phyloP scores from a whole-genome alignment of 768 basidiomycete species.

The Scleroderma citrinum region DNA sequence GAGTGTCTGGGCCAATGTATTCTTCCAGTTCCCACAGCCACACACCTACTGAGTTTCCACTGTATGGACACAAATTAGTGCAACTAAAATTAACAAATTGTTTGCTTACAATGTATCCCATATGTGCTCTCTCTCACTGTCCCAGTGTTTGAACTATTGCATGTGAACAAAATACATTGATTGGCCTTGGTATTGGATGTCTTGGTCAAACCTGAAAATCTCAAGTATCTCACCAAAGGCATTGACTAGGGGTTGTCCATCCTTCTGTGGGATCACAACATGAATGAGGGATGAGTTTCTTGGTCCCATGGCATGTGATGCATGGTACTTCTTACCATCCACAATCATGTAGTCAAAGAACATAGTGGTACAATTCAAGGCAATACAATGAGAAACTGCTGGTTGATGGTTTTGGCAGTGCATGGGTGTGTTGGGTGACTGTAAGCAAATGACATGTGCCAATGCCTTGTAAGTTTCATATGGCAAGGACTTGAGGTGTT shows the following conservation, averaged over 20 bases:
- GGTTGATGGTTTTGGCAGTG: neutral
- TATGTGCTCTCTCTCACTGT: neutral
- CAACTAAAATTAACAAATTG: no score
- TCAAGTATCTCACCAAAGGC: slow-evolving; percentile 2
- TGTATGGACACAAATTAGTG: no score
- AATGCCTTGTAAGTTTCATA: neutral
- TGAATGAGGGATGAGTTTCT: neutral
- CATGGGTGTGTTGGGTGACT: neutral
- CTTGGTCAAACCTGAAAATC: slow-evolving; percentile 2
- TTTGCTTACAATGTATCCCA: slow-evolving; percentile 6
- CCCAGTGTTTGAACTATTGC: neutral
- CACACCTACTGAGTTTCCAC: no score
- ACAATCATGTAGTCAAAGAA: neutral
- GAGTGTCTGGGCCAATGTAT: no score
- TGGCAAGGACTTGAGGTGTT: neutral
- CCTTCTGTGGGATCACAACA: neutral
- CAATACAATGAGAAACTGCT: neutral
- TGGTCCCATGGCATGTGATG: neutral
- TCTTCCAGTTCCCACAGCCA: no score
- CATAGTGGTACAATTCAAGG: neutral
- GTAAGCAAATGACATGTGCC: neutral
- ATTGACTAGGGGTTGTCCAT: neutral
- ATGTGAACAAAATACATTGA: neutral
- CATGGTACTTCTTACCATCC: neutral
- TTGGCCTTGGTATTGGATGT: neutral